Evolutionary conservation across 1,284 basidiomycete genomes (phyloP), one percentile per base, ranked within the genome.

Genomic region (Megacollybia platyphylla): DNA sequence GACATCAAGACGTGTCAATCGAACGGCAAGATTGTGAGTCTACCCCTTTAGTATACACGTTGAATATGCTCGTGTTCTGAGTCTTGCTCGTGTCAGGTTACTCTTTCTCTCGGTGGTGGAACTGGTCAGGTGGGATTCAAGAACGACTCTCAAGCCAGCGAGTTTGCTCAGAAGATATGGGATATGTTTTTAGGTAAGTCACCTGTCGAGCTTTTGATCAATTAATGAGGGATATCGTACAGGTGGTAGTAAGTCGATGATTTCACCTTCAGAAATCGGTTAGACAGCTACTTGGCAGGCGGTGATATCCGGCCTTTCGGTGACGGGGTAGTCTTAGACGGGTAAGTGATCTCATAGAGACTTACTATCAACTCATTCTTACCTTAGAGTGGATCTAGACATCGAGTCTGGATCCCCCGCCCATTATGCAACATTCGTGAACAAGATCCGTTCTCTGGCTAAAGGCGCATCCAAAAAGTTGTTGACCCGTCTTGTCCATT

Each of bases 51-150:
- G n/a, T n/a, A 24, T 24, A 4, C 20, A 24, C 20, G 20, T 24
- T 27, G 29, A 9, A 15, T 48, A 58, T 32, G 57, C 57, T 44
- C 47, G 59, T 15, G 59, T 58, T 58, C 9, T 17, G 41, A 50
- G 44, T 6, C 15, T 17, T 50, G 10, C 47, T 70, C 17, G 67
- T 64, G 44, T 54, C 73, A 26, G 71, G 20, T 24, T 24, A 81
- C 79, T 1, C 58, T 82, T 44, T 74, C 70, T 47, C 59, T 82
- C 20, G 79, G 79, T 34, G 79, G 80, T 31, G 76, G 74, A 2
- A 71, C 68, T 4, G 76, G 75, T 9, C 61, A 63, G 6, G 67
- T 64, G 2, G 56, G 57, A 15, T 79, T 82, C 54, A 54, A 57
- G 31, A 71, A 65, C n/a, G 73, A 76, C 43, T 54, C 67, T 0